Evolutionary conservation across 805 yeast species (phyloP).

Genomic region (Metschnikowia koreensis): DNA sequence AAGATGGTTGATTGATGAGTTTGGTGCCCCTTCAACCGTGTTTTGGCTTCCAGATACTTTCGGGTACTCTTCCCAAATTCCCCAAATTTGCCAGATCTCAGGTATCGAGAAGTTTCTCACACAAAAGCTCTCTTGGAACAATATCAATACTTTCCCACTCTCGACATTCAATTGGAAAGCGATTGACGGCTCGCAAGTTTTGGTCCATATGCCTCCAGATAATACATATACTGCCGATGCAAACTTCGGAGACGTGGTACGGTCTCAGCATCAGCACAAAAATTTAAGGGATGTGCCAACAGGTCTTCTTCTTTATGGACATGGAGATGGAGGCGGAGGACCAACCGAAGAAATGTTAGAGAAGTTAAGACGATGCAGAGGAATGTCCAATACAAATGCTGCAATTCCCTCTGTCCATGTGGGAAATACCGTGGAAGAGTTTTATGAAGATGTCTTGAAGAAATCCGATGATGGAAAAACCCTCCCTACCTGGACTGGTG

Average conservation of each 20-base stretch:
- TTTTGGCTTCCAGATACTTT: conserved; percentile 98
- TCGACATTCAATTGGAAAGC: conserved; percentile 95
- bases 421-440: conserved; percentile 78
- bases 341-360: conserved; percentile 93
- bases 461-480: conserved; percentile 62
- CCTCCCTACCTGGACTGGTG: conserved; percentile 90
- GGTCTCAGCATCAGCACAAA: conserved; percentile 80
- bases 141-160: conserved; percentile 86
- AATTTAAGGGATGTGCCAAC: conserved; percentile 77
- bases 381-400: conserved; percentile 77
- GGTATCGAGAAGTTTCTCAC: conserved; percentile 85
- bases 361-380: conserved; percentile 87
- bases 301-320: conserved; percentile 81
- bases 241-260: conserved; percentile 85
- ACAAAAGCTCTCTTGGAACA: conserved; percentile 95
- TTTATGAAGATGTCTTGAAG: conserved; percentile 63
- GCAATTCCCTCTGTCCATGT: conserved; percentile 76
- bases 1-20: conserved; percentile 73
- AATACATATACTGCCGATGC: conserved; percentile 94
- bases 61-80: conserved; percentile 94
- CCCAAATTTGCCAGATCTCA: conserved; percentile 86
- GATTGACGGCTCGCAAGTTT: conserved; percentile 86
- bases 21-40: conserved; percentile 69
- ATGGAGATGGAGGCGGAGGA: conserved; percentile 99
- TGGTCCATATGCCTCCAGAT: conserved; percentile 98